Conservation (phyloP, 257 asterid species). For the Nicotiana otophora region DNA sequence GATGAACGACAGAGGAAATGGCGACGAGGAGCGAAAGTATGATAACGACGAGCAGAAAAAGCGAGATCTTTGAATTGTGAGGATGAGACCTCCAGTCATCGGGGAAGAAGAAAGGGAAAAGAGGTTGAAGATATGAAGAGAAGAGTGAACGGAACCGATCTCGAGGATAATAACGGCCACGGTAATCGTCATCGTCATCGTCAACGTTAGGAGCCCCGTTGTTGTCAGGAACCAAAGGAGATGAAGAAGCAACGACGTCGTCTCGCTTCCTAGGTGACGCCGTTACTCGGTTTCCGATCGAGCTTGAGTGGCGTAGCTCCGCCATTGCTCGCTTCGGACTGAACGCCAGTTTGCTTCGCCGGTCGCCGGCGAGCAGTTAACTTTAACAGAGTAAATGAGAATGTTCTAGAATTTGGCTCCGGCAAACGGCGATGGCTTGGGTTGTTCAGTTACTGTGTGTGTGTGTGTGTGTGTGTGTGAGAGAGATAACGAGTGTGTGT, state of each 20-base stretch:
- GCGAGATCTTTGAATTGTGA: constrained; percentile 57
- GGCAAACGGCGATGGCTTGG: background rate
- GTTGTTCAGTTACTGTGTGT: background rate
- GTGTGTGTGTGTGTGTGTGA: background rate
- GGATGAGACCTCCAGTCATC: constrained; percentile 64
- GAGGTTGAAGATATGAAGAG: constrained; percentile 25
- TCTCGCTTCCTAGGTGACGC: constrained; percentile 58
- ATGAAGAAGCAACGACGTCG: constrained; percentile 21
- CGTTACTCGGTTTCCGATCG: constrained; percentile 60
- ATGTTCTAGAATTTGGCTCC: constrained; percentile 1
- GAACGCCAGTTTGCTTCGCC: constrained; percentile 67
- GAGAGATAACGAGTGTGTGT: background rate
- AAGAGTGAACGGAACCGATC: constrained; percentile 65
- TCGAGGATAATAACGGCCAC: constrained; percentile 56
- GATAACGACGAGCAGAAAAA: constrained; percentile 37
- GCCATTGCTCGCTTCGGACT: constrained; percentile 98
- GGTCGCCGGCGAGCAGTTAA: background rate
- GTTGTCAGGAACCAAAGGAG: constrained; percentile 25
- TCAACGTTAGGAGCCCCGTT: constrained; percentile 24
- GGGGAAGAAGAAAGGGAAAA: constrained; percentile 41
- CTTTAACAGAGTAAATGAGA: background rate
- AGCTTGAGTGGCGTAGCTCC: constrained; percentile 99
- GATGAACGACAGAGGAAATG: constrained; percentile 49
- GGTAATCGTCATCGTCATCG: constrained; percentile 48
- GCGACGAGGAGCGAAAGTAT: constrained; percentile 39